Base-by-base conservation (phyloP, 2,329 filamentous ascomycete species). In the Dichotomopilus funicola region DNA sequence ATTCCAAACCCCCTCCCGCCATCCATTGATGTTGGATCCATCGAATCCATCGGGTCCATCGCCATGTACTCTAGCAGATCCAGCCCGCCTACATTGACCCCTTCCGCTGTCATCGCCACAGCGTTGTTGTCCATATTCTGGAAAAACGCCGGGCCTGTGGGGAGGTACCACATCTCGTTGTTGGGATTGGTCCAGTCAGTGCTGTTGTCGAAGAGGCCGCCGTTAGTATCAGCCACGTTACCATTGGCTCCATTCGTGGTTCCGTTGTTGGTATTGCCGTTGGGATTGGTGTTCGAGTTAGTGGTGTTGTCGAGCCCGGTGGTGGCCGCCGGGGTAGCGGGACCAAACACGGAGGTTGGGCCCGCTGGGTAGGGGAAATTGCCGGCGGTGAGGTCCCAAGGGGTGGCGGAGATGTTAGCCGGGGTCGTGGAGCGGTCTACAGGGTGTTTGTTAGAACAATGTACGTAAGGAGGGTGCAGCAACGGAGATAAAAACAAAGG, bases 61-160 rank as follows among this genome's bases (percentile, higher is more conserved):
- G 81, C 79, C 82, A 86, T 85, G 60, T 83, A 86, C 64, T 87
- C 84, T 11, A 87, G 75, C 62, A 87, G 65, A 65, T 87, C 84
- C 36, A 86, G 73, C 0, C 84, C 84, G 8, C 82, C 83, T 2
- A 87, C 80, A 62, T 85, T 85, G 49, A 86, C 79, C 34, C 83
- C 83, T 61, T 86, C 83, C 7, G 83, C 80, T 2, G 82, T 86
- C 80, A 86, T 85, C 44, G 81, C 81, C 8, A 86, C 81, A 6
- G 59, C 76, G 37, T 76, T 76, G 59, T 82, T 81, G 57, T 79
- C 80, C 63, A 85, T 76, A 65, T 83, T 85, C 63, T 85, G 81
- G 68, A 83, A 86, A 56, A 86, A 82, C 4, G 81, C 82, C 1
- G 82, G 75, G 0, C 83, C 83, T 0, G 83, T 75, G 0, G 83